Evolutionary conservation across 225 moss, liverwort and hornwort species (phyloP).

Genomic region (Pseudoscleropodium purum): DNA sequence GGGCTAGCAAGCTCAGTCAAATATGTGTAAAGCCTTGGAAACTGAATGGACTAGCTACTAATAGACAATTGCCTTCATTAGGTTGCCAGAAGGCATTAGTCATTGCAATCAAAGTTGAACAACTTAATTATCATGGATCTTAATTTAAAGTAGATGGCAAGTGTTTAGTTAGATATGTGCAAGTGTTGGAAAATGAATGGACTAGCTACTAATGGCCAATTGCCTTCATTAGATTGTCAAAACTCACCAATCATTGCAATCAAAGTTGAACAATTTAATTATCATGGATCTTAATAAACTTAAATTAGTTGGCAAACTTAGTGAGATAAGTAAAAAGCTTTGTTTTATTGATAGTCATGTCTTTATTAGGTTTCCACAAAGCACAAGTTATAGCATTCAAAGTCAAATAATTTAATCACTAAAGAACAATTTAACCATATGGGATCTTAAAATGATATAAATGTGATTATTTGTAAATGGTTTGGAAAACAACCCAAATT

Average conservation of each 20-base stretch:
- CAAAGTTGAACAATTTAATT: neutral
- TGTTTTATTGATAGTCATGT: too few relatives aligned
- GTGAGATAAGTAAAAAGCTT: too few relatives aligned
- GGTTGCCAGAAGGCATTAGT: fast-evolving
- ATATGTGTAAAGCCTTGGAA: neutral
- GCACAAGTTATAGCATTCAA: too few relatives aligned
- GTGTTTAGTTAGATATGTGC: too few relatives aligned
- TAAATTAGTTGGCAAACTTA: neutral
- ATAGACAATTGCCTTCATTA: fast-evolving
- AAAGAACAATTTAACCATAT: too few relatives aligned
- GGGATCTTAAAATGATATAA: too few relatives aligned
- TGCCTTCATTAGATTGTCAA: neutral
- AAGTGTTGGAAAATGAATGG: neutral
- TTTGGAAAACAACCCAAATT: too few relatives aligned
- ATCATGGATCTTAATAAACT: neutral
- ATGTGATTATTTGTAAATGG: too few relatives aligned
- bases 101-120: neutral
- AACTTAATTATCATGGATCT: neutral
- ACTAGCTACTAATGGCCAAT: fast-evolving
- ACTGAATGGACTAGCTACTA: fast-evolving
- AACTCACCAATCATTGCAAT: neutral
- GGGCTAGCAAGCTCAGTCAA: too few relatives aligned
- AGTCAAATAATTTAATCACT: too few relatives aligned
- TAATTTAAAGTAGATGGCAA: neutral
- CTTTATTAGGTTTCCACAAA: too few relatives aligned